A percentile compares a stretch with the other conserved stretches of the same genome.
Conservation (phyloP, 1,139 yeast species). For the Geotrichum aggregatum region DNA sequence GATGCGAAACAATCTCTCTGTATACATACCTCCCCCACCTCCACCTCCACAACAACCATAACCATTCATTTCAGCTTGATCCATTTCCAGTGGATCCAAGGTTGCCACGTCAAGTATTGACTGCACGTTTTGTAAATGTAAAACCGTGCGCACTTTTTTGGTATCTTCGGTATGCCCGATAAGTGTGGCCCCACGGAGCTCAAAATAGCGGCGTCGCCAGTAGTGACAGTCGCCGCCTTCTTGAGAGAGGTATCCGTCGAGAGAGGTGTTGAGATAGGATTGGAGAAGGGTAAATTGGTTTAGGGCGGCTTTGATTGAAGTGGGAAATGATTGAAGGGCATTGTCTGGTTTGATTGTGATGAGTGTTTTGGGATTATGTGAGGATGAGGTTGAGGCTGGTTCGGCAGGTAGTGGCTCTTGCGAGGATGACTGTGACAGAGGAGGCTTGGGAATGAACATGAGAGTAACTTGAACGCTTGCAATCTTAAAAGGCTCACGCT, state of each 20-base stretch:
- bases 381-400: no score
- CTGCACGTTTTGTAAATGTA: constrained; percentile 45
- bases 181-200: constrained; percentile 53
- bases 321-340: neutral
- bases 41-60: no score
- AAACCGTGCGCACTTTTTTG: constrained; percentile 59
- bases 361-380: no score
- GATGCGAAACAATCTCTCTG: constrained; percentile 48
- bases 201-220: constrained; percentile 65
- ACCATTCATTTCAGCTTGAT: constrained; percentile 24
- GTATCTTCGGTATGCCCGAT: constrained; percentile 63
- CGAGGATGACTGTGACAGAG: neutral
- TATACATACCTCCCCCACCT: constrained; percentile 35
- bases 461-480: constrained; percentile 68
- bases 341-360: neutral
- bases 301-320: constrained; percentile 29
- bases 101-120: constrained; percentile 8
- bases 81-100: neutral
- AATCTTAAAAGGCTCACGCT: constrained; percentile 43
- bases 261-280: constrained; percentile 24
- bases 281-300: constrained; percentile 29
- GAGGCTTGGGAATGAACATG: constrained; percentile 55
- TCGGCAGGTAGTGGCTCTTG: no score
- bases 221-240: constrained; percentile 73
- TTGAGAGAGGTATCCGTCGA: constrained; percentile 59